These are phyloP conservation scores for Afroboletus lepidellus DNA, from an alignment of 1,284 basidiomycete genomes.

Conservation along the genomic window DNA sequence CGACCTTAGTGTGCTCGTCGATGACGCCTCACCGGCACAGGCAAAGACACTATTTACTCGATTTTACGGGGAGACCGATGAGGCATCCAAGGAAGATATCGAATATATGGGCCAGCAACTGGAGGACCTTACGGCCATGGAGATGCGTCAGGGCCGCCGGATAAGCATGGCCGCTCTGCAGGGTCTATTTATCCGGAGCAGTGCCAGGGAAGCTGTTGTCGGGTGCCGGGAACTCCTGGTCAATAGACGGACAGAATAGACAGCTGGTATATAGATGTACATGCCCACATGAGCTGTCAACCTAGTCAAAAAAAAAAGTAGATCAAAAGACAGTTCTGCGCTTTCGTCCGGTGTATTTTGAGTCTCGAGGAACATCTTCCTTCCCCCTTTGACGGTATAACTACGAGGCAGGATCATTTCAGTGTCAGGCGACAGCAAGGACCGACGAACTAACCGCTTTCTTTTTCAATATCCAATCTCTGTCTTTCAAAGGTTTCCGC, in stretches of 20 bases:
- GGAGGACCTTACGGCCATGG: constrained; percentile 51
- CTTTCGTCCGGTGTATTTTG: constrained; percentile 79
- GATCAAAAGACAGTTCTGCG: constrained; percentile 64
- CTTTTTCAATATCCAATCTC: constrained; percentile 82
- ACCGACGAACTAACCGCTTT: constrained; percentile 60
- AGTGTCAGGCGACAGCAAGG: neutral
- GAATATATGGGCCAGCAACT: constrained; percentile 50
- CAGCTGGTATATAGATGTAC: constrained; percentile 9
- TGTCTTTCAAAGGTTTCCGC: constrained; percentile 65
- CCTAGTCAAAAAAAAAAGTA: neutral
- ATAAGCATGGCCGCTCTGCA: constrained; percentile 95
- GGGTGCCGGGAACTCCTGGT: constrained; percentile 55
- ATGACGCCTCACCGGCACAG: constrained; percentile 85
- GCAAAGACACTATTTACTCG: constrained; percentile 77
- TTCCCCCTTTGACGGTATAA: constrained; percentile 80
- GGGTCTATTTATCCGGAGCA: constrained; percentile 85
- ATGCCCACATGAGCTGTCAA: constrained; percentile 2
- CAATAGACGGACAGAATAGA: constrained; percentile 32
- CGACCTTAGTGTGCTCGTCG: constrained; percentile 83
- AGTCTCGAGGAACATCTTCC: constrained; percentile 75
- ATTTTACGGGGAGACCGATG: constrained; percentile 71
- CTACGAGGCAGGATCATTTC: constrained; percentile 37
- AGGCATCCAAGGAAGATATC: constrained; percentile 35
- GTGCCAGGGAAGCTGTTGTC: constrained; percentile 59
- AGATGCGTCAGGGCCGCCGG: constrained; percentile 51